phyloP scores from a whole-genome alignment of 441 rosid genomes.

The California macrophylla region DNA sequence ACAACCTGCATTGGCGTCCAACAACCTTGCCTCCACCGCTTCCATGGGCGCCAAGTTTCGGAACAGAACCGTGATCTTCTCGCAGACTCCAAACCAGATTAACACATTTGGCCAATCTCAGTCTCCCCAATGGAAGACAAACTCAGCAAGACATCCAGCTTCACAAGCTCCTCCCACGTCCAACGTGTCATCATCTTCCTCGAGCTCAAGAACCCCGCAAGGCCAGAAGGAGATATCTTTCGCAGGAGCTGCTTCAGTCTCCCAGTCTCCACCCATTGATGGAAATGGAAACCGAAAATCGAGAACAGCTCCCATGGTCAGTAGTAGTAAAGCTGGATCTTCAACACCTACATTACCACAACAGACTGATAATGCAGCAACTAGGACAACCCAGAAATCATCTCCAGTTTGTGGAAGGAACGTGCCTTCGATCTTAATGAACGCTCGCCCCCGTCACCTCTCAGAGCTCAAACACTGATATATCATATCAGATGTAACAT shows the following conservation, averaged over 20 bases:
- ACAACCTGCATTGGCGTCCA: slow-evolving; percentile 15
- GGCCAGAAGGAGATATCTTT: slow-evolving; percentile 42
- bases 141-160: slow-evolving; percentile 6
- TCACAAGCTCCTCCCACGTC: too few relatives aligned
- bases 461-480: slow-evolving; percentile 39
- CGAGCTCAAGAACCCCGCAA: background rate
- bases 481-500: background rate
- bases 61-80: slow-evolving; percentile 10
- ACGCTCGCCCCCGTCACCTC: slow-evolving; percentile 20
- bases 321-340: slow-evolving; percentile 22
- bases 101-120: slow-evolving; percentile 15
- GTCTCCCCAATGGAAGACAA: slow-evolving; percentile 29
- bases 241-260: slow-evolving; percentile 24
- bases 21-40: slow-evolving; percentile 15
- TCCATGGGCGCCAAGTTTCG: slow-evolving; percentile 17
- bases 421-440: slow-evolving; percentile 29
- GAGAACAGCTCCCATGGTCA: slow-evolving; percentile 20
- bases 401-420: slow-evolving; percentile 50
- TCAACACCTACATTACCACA: slow-evolving; percentile 24
- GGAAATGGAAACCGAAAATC: slow-evolving; percentile 1
- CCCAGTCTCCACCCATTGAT: slow-evolving; percentile 22
- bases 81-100: slow-evolving; percentile 21
- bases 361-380: slow-evolving; percentile 25
- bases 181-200: background rate
- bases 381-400: slow-evolving; percentile 32